Evolutionary conservation across 352 stramenopile genomes (phyloP).

Genomic region (Phytophthora nicotianae): DNA sequence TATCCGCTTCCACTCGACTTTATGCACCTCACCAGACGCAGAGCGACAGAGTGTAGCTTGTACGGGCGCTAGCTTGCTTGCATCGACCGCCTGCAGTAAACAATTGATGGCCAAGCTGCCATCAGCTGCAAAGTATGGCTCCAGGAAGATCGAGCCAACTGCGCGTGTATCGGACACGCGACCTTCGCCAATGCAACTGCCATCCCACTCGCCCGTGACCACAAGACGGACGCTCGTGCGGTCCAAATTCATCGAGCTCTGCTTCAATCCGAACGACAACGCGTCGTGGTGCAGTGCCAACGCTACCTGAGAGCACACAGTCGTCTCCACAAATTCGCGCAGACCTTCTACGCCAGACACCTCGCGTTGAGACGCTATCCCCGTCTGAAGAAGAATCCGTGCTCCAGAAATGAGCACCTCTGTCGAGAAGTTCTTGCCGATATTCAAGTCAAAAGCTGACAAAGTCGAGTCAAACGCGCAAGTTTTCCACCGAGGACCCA

Average conservation of each 20-base stretch:
- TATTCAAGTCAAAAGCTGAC: constrained; percentile 78
- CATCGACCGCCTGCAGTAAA: constrained; percentile 70
- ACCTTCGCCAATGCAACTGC: constrained; percentile 85
- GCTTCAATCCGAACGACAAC: constrained; percentile 75
- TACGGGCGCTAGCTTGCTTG: constrained; percentile 41
- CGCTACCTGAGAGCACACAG: constrained; percentile 78
- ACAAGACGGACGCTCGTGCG: constrained; percentile 76
- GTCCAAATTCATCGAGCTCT: constrained; percentile 80
- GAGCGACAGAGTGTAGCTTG: constrained; percentile 44
- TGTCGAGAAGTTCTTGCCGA: constrained; percentile 86
- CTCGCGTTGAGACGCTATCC: constrained; percentile 59
- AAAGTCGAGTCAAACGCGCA: constrained; percentile 80
- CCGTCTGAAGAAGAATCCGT: constrained; percentile 73
- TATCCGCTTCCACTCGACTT: constrained; percentile 84
- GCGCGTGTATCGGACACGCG: constrained; percentile 77
- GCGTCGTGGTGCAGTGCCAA: constrained; percentile 72
- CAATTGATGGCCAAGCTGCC: constrained; percentile 71
- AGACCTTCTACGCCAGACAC: constrained; percentile 64
- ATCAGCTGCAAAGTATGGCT: constrained; percentile 67
- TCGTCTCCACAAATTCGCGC: constrained; percentile 73
- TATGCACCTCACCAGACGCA: constrained; percentile 52
- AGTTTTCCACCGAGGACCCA: constrained; percentile 80
- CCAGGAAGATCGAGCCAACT: constrained; percentile 73
- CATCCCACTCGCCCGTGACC: constrained; percentile 79
- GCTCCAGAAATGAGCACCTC: constrained; percentile 84